A percentile compares a stretch with the other conserved stretches of the same genome.
Evolutionary conservation across 176 grass and related monocot species (phyloP).

Genomic region (Raddia distichophylla): DNA sequence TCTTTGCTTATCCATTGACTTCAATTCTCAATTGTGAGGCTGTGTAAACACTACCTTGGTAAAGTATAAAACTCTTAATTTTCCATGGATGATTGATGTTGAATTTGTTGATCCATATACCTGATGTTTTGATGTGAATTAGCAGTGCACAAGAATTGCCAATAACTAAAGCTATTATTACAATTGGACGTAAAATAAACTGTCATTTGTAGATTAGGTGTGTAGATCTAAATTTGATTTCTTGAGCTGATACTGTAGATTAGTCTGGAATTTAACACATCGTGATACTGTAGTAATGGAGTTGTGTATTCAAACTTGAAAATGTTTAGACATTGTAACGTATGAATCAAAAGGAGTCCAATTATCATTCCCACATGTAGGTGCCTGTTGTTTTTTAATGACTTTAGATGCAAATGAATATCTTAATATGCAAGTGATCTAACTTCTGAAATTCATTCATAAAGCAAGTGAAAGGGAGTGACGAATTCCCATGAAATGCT

Average conservation of each 20-base stretch:
- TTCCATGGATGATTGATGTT: background rate
- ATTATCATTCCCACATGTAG: background rate
- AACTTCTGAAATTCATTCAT: background rate
- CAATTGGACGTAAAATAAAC: background rate
- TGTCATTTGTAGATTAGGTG: background rate
- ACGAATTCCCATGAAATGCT: slow-evolving; percentile 7
- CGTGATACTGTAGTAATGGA: background rate
- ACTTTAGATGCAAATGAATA: slow-evolving; percentile 1
- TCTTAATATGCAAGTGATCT: background rate
- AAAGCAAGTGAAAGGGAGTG: background rate
- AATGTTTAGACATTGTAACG: background rate
- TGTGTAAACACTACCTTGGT: background rate
- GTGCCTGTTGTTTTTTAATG: background rate
- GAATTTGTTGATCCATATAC: background rate
- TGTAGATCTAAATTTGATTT: background rate
- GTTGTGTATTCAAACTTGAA: background rate
- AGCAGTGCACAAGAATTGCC: background rate
- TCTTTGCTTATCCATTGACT: background rate
- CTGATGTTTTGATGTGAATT: background rate
- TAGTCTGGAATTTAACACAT: background rate
- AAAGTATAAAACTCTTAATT: background rate
- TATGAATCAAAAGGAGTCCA: background rate
- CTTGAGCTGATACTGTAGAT: background rate
- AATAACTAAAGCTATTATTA: background rate
- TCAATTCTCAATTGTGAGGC: background rate